Evolutionary conservation across 176 grass and related monocot genomes (phyloP), one percentile per base, ranked within the genome.

Genomic region (Oryza officinalis): DNA sequence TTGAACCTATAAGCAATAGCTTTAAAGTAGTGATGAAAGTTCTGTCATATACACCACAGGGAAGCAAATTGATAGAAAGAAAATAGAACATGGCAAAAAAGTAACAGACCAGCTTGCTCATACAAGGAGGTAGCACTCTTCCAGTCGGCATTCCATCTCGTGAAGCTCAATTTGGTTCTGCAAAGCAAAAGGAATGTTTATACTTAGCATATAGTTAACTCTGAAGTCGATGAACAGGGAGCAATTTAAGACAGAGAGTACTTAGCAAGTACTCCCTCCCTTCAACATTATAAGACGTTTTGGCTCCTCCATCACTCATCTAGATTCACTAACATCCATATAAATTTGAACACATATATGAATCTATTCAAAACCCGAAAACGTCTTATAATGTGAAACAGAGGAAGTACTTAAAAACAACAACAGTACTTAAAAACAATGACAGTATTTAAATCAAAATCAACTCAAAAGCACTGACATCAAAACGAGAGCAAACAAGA

Each of bases 121-220:
- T 99, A 99, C 44, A 99, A 85, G 66, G 85, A 85, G 1, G 96
- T 99, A 82, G 96, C 96, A 65, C 73, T 92, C 81, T 86, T 96
- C 96, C 96, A 99, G 77, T 99, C 93, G 2, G 93, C 90, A 87
- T 82, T 99, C 96, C 96, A 99, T 52, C 93, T 94, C 63, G 96
- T 99, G 79, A 99, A 99, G 81, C 96, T 99, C 69, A 99, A 79
- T 80, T 96, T 96, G 67, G 96, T 99, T 92, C 96, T 99, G 87
- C 25, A 72, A 81, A 68, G 46, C 4, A 26, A 41, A 41, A 41
- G 9, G 8, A 41, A 41, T 41, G 8, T 41, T 8, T 22, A 76
- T 67, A 17, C 44, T 60, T 74, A n/a, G 20, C 45, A 69, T 0
- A 72, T 0, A 76, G 8, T 25, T 44, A 25, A 49, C 64, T 72